These are phyloP conservation scores for Suillus ampliporus DNA, from an alignment of 768 basidiomycete genomes.

Conservation along the genomic window DNA sequence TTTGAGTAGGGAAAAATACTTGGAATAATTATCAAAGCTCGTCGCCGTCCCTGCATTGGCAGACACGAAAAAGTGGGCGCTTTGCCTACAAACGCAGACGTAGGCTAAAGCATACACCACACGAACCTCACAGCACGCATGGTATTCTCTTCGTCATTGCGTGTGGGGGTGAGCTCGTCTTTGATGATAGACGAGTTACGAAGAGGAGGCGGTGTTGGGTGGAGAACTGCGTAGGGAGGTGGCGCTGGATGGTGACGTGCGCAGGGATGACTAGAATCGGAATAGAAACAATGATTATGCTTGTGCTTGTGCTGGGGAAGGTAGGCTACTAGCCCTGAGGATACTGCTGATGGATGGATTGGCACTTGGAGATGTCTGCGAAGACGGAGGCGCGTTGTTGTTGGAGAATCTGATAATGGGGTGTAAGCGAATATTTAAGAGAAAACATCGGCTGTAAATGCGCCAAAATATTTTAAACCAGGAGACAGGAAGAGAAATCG, in stretches of 20 bases:
- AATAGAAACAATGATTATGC: too few species aligned
- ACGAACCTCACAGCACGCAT: constrained; percentile 23
- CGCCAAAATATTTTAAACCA: background rate
- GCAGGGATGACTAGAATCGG: constrained; percentile 11
- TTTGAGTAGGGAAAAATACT: too few species aligned
- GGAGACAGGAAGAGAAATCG: constrained; percentile 32
- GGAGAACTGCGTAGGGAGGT: constrained; percentile 16
- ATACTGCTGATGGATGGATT: constrained; percentile 57
- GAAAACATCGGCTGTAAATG: too few species aligned
- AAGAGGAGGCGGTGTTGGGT: too few species aligned
- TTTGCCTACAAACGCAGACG: constrained; percentile 9
- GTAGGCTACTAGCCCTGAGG: constrained; percentile 45
- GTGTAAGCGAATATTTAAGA: background rate
- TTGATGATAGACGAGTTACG: constrained; percentile 15
- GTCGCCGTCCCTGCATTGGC: constrained; percentile 3
- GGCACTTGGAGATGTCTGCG: constrained; percentile 71
- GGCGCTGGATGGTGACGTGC: constrained; percentile 25
- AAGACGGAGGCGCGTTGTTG: constrained; percentile 71
- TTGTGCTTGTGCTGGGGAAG: constrained; percentile 29
- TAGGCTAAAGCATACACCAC: constrained; percentile 38
- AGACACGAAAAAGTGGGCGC: constrained; percentile 12
- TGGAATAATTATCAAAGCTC: constrained; percentile 47
- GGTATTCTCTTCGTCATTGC: constrained; percentile 39
- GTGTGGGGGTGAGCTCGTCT: constrained; percentile 22
- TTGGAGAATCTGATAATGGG: constrained; percentile 59